These are phyloP conservation scores for Flagelloscypha sp. DNA, from an alignment of 768 basidiomycete species.

Conservation along the genomic window DNA sequence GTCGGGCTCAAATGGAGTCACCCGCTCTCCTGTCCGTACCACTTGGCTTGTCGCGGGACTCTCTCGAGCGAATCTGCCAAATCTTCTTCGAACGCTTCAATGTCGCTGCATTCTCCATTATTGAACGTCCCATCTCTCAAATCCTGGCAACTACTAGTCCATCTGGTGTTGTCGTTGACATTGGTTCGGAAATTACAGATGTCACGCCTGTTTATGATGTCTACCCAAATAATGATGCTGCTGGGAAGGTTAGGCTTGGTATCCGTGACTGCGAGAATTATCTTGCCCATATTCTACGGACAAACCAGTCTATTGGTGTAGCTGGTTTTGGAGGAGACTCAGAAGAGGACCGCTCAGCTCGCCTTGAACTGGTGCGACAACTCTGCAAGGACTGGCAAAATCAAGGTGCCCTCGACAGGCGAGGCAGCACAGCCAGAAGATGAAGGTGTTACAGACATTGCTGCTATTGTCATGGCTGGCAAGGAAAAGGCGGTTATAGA, in stretches of 20 bases:
- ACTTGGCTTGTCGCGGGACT: constrained; percentile 53
- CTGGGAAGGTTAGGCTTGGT: constrained; percentile 55
- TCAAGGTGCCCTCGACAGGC: constrained; percentile 69
- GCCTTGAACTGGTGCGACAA: constrained; percentile 58
- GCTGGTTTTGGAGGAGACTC: constrained; percentile 36
- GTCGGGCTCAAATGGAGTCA: constrained; percentile 82
- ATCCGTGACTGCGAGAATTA: constrained; percentile 65
- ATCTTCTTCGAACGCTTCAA: constrained; percentile 92
- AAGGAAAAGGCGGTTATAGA: constrained; percentile 87
- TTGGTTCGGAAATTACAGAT: constrained; percentile 69
- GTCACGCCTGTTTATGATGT: constrained; percentile 74
- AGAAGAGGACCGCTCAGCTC: too few species aligned
- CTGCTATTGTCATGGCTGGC: constrained; percentile 84
- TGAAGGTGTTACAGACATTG: constrained; percentile 84
- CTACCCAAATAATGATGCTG: constrained; percentile 46
- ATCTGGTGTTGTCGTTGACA: constrained; percentile 73
- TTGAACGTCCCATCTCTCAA: constrained; percentile 80
- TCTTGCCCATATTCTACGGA: constrained; percentile 63
- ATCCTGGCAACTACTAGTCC: constrained; percentile 69
- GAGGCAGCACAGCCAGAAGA: constrained; percentile 63
- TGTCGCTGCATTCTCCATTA: constrained; percentile 69
- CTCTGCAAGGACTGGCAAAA: constrained; percentile 55
- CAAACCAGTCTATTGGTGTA: constrained; percentile 54
- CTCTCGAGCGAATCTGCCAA: constrained; percentile 69
- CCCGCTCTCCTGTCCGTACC: constrained; percentile 71